Base-by-base conservation (phyloP, 116 monocot genomes). In the Dioscorea cayenensis region DNA sequence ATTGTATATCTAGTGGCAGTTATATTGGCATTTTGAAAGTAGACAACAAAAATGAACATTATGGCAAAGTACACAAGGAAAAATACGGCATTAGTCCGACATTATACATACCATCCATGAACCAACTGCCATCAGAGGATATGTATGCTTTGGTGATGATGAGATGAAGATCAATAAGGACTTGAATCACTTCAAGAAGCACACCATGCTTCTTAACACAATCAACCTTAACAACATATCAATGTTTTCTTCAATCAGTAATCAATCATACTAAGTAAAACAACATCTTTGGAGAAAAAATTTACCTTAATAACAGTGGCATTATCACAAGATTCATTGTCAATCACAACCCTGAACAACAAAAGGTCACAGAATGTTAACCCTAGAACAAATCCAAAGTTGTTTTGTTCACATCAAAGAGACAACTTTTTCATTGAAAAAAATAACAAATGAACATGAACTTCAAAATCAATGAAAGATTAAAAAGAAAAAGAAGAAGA, bases 71-170 rank as follows among this genome's bases (percentile, higher is more conserved):
- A 32, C 32, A 32, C 32, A 32, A 32, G 32, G 4, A 32, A 2
- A 32, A 32, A 32, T 32, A 32, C 4, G 32, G 32, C 32, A 32
- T 32, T 32, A 32, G 4, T 32, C 2, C 32, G 32, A 32, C 32
- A 32, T 32, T 32, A 70, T n/a, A 8, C 13, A 20, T 62, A 89
- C 89, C 89, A 68, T 89, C 76, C 89, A 89, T 89, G 80, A 83
- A 82, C 89, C 89, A 89, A 12, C 29, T 76, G 21, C 85, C 89
- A 78, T 89, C 85, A 7, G 82, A 89, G 35, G 85, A 75, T 60
- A 89, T 85, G 73, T 89, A 80, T 7, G 89, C 89, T 72, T 89
- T 89, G 29, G 63, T 89, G 43, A 89, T 72, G 32, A 80, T 63
- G 6, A 89, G 85, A 51, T 85, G 80, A 9, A 85, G 65, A 78